Evolutionary conservation across 2,329 filamentous ascomycete species (phyloP), one percentile per base, ranked within the genome.

Genomic region (Fonsecaea nubica): DNA sequence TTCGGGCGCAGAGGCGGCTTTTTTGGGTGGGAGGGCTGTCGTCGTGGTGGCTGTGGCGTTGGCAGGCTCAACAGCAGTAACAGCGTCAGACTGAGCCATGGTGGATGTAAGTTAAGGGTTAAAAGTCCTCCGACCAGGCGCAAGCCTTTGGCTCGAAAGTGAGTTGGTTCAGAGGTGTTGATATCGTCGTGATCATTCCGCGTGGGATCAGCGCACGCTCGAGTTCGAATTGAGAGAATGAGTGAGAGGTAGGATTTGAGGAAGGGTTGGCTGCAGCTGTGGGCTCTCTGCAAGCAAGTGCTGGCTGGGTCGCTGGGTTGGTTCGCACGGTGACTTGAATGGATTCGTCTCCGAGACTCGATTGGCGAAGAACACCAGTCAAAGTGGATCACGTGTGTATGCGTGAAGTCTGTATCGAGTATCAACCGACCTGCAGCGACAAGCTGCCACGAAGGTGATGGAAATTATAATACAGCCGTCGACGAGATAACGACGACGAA

Each of bases 1-100:
- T 84, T 98, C 95, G 64, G 93, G 92, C 74, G 88, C 90, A 74
- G 89, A 82, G 69, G 90, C 85, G 72, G 90, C 81, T 82, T 96
- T 96, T 80, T 91, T 89, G 76, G 90, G 86, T 74, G 87, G 86
- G 77, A 90, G 36, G 21, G 45, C 63, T 33, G 64, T 50, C 18
- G 30, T 86, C 76, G 89, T 87, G 77, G 92, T 87, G 40, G 63
- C 62, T 62, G 67, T 69, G 35, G 72, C 70, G 45, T 72, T 73
- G 10, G 77, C 69, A 35, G 75, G 65, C 40, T 72, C 69, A 18
- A 72, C 68, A 52, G 73, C 72, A 57, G 70, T 66, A 61, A 72
- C 73, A 75, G 66, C 54, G 62, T 69, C 62, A 63, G 65, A 18
- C 53, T 70, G 70, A 52, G 67, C 63, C 63, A 71, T 69, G 59